phyloP scores from a whole-genome alignment of 257 asterid species.

The Oldenlandia corymbosa region DNA sequence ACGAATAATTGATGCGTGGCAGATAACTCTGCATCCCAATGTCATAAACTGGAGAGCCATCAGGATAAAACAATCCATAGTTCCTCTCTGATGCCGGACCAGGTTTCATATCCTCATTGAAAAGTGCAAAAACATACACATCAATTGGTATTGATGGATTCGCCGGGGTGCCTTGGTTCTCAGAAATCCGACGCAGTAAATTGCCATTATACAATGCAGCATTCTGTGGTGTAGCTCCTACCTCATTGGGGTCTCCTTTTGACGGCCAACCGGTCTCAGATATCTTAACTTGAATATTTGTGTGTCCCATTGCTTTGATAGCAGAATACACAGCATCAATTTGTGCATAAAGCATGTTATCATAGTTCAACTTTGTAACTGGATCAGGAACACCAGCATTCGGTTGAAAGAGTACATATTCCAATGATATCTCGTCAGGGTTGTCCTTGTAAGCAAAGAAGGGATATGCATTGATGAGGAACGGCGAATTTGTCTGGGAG shows the following conservation, averaged over 20 bases:
- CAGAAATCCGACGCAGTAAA: conserved; percentile 40
- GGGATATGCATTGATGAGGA: conserved; percentile 84
- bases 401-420: conserved; percentile 72
- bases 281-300: conserved; percentile 46
- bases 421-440: conserved; percentile 43
- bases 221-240: conserved; percentile 71
- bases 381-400: conserved; percentile 63
- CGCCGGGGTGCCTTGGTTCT: conserved; percentile 76
- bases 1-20: conserved; percentile 62
- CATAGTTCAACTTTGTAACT: conserved; percentile 51
- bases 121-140: conserved; percentile 75
- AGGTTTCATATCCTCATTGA: conserved; percentile 77
- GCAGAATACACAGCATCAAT: conserved; percentile 79
- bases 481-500: conserved; percentile 49
- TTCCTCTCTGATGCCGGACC: conserved; percentile 95
- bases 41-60: conserved; percentile 73
- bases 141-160: conserved; percentile 61
- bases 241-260: conserved; percentile 61
- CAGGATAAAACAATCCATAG: conserved; percentile 76
- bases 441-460: conserved; percentile 77
- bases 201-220: conserved; percentile 67
- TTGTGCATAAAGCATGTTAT: conserved; percentile 90
- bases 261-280: conserved; percentile 99
- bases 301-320: conserved; percentile 49
- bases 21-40: conserved; percentile 56